Conservation (phyloP, 495 filamentous ascomycete genomes). For the Penicillium canescens region DNA sequence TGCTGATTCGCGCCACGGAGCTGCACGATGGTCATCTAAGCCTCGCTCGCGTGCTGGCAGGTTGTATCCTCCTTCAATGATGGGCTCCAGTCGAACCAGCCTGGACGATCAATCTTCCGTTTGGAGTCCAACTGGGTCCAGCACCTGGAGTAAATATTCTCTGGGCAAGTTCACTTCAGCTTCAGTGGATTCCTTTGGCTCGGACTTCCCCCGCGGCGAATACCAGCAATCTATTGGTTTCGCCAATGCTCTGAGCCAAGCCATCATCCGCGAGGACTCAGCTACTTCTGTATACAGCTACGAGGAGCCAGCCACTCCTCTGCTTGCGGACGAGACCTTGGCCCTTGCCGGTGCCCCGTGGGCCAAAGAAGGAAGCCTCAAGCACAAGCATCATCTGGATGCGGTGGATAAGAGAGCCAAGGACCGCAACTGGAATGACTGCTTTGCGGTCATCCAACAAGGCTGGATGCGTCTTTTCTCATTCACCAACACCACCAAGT, state of each 20-base stretch:
- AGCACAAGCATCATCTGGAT: constrained; percentile 95
- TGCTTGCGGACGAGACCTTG: constrained; percentile 88
- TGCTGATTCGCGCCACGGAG: constrained; percentile 63
- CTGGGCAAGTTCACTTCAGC: constrained; percentile 85
- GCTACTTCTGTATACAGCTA: constrained; percentile 52
- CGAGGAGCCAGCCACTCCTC: constrained; percentile 56
- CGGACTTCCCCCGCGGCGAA: constrained; percentile 74
- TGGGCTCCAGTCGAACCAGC: constrained; percentile 91
- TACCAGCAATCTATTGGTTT: constrained; percentile 98
- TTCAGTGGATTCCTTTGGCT: constrained; percentile 85
- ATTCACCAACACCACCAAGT: constrained; percentile 74
- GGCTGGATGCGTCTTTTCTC: constrained; percentile 96
- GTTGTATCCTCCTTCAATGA: constrained; percentile 72
- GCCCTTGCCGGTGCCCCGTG: constrained; percentile 91
- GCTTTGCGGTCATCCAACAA: constrained; percentile 97
- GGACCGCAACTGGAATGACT: constrained; percentile 89
- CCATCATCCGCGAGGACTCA: constrained; percentile 91
- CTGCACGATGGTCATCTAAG: constrained; percentile 77
- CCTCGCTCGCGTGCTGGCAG: constrained; percentile 75
- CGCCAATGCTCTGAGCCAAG: constrained; percentile 93
- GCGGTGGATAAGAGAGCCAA: constrained; percentile 86
- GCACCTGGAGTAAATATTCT: constrained; percentile 94
- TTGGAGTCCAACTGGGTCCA: constrained; percentile 86
- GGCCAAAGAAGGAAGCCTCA: constrained; percentile 95
- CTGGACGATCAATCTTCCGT: constrained; percentile 88